Evolutionary conservation across 2,329 filamentous ascomycete genomes (phyloP).

Genomic region (Aspergillus uvarum): DNA sequence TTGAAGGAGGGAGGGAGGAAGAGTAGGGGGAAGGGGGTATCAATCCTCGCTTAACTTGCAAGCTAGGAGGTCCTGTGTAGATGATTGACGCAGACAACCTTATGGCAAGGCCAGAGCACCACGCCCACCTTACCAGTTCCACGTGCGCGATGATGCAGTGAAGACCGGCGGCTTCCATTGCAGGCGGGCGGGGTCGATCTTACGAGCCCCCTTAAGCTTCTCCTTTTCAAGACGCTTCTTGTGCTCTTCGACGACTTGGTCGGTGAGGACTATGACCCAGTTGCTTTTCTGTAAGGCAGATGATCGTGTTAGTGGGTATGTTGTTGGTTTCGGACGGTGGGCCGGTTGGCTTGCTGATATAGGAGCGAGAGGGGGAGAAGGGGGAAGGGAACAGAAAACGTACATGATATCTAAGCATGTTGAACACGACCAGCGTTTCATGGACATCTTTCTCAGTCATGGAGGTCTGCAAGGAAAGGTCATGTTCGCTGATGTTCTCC

Average conservation of each 20-base stretch:
- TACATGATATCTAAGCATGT: conserved; percentile 88
- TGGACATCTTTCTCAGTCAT: conserved; percentile 99
- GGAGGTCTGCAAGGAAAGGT: conserved; percentile 72
- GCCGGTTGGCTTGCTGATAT: background rate
- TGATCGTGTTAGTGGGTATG: conserved; percentile 21
- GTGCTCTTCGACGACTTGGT: conserved; percentile 69
- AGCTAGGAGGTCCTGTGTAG: background rate
- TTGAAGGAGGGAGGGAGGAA: background rate
- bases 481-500: conserved; percentile 72
- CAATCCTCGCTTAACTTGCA: background rate
- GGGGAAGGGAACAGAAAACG: conserved; percentile 22
- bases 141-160: conserved; percentile 82
- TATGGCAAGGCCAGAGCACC: background rate
- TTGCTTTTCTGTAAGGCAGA: conserved; percentile 67
- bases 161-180: conserved; percentile 98
- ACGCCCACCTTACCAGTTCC: conserved; percentile 71
- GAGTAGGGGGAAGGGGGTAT: background rate
- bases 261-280: conserved; percentile 91
- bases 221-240: conserved; percentile 75
- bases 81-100: background rate
- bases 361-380: background rate
- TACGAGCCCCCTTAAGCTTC: conserved; percentile 69
- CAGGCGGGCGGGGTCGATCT: conserved; percentile 74
- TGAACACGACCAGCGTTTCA: conserved; percentile 87
- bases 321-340: background rate